These are phyloP conservation scores for Aspergillus alliaceus DNA, from an alignment of 2,329 filamentous ascomycete species.

Conservation along the genomic window DNA sequence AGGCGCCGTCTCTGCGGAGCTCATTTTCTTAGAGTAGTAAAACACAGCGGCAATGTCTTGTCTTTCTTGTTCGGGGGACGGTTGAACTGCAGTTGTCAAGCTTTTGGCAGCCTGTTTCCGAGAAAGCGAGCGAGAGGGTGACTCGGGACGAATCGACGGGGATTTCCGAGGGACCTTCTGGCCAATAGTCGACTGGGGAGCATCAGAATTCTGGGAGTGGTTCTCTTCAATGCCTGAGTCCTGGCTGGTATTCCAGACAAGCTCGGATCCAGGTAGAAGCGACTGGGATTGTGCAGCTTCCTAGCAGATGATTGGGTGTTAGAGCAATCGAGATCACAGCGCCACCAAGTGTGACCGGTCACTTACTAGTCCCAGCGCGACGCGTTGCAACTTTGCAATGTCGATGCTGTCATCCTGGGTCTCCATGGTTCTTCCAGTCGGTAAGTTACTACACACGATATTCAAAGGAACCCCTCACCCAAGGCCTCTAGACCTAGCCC, in stretches of 20 bases:
- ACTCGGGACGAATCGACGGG: constrained; percentile 8
- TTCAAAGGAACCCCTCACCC: neutral
- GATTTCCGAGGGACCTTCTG: constrained; percentile 11
- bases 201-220: constrained; percentile 7
- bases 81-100: constrained; percentile 12
- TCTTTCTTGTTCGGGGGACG: constrained; percentile 16
- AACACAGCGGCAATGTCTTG: constrained; percentile 16
- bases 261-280: constrained; percentile 11
- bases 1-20: constrained; percentile 32
- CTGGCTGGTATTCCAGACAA: constrained; percentile 6
- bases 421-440: constrained; percentile 29
- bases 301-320: constrained; percentile 27
- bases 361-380: constrained; percentile 42
- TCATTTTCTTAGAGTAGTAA: constrained; percentile 30
- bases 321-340: constrained; percentile 27
- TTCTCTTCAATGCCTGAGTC: neutral
- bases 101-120: constrained; percentile 21
- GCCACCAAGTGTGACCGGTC: constrained; percentile 28
- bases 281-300: constrained; percentile 31
- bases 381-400: constrained; percentile 40
- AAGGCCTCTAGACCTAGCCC: neutral
- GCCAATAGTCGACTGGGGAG: constrained; percentile 7
- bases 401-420: constrained; percentile 44
- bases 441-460: neutral
- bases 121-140: constrained; percentile 1